Base-by-base conservation (phyloP, 1,284 basidiomycete genomes). In the Ceratorhiza oryzae-sativae region DNA sequence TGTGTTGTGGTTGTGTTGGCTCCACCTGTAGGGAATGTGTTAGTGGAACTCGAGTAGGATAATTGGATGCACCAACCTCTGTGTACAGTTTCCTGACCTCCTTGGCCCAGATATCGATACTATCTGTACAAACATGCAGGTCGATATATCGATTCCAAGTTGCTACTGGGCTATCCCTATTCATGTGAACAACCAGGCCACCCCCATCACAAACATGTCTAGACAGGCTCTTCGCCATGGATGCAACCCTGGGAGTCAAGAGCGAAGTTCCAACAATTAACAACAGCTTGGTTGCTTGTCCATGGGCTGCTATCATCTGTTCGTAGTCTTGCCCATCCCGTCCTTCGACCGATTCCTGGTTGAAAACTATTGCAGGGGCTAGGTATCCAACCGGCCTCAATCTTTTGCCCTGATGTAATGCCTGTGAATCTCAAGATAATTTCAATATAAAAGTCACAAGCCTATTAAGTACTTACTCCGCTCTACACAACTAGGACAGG, bases 211-310 rank as follows among this genome's bases (percentile, higher is more conserved):
- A 27, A 3, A 65, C 46, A 12, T 18, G 23, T 5, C 18, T 36
- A 13, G 61, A 45, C 8, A 65, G 27, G 1, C 25, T 32, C 20
- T 23, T 65, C 2, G 46, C 46, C 34, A 65, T 6, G 15, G 32
- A 48, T 6, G 45, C 61, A 15, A 34, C 32, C 8, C 61, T 46
- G 32, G 42, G 20, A 5, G 41, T 62, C 12, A 25, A 20, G n/a
- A 62, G n/a, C 2, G 60, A 45, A 27, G 61, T 65, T 1, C 61
- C 61, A 36, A 51, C 46, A 10, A 65, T 30, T 5, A 65, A n/a
- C 3, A 65, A 23, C 9, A 65, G 12, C 10, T 32, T 27, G 6
- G 61, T 27, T 12, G 2, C 8, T 2, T 46, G 30, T 51, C 61
- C 27, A 20, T 27, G 18, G 20, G 10, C 30, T 23, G 20, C 42